A percentile compares a stretch with the other conserved stretches of the same genome.
Conservation (phyloP, 2,329 filamentous ascomycete species). For the Trichophyton schoenleinii region DNA sequence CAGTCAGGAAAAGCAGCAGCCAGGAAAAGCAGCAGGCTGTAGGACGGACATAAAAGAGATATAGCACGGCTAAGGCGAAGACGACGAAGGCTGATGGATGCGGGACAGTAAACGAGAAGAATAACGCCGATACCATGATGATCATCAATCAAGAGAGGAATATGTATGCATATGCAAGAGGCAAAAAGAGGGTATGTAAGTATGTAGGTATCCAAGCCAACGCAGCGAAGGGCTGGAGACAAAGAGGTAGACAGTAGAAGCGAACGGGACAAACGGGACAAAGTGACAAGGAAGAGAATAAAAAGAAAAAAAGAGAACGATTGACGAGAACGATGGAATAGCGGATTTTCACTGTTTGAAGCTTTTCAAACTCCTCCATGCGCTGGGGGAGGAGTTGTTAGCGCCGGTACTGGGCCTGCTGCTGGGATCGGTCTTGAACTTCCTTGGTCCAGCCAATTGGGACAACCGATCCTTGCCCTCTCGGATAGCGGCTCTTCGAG, state of each 20-base stretch:
- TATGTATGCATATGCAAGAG: conserved; percentile 2
- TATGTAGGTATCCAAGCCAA: neutral
- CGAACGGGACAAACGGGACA: neutral
- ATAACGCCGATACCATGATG: conserved; percentile 2
- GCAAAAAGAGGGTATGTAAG: neutral
- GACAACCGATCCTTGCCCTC: conserved; percentile 31
- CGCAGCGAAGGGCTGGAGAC: neutral
- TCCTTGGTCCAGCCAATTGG: conserved; percentile 16
- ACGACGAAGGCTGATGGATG: neutral
- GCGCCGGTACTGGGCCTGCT: conserved; percentile 5
- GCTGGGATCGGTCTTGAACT: conserved; percentile 6
- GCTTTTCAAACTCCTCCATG: conserved; percentile 15
- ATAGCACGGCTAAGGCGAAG: neutral
- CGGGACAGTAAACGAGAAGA: neutral
- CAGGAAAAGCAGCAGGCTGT: neutral
- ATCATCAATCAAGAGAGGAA: conserved; percentile 2
- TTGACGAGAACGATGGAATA: conserved; percentile 12
- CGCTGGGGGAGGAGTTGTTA: conserved; percentile 8
- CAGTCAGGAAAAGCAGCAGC: neutral
- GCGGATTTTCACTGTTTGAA: conserved; percentile 10
- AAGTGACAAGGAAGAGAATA: neutral
- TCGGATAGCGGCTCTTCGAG: conserved; percentile 45
- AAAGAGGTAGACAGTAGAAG: neutral
- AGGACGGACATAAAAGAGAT: neutral
- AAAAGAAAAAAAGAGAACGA: neutral